A percentile compares a stretch with the other conserved stretches of the same genome.
phyloP scores from a whole-genome alignment of 805 yeast species.

The Teunomyces atbi region DNA sequence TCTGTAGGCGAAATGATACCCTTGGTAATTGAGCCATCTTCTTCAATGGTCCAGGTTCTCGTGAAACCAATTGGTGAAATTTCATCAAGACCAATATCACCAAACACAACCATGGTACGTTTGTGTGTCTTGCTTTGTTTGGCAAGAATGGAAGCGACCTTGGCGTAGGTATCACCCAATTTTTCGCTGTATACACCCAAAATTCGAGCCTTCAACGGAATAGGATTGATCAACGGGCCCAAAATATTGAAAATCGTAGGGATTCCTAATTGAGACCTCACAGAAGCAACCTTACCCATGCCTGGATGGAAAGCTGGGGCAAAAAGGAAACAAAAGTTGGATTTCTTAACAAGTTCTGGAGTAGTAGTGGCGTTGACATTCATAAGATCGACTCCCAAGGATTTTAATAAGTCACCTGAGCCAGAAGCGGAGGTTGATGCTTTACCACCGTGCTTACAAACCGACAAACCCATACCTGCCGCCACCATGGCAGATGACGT shows the following conservation, averaged over 20 bases:
- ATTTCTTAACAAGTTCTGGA: slow-evolving; percentile 51
- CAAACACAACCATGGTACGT: slow-evolving; percentile 87
- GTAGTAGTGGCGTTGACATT: slow-evolving; percentile 64
- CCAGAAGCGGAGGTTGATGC: slow-evolving; percentile 94
- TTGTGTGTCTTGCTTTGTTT: slow-evolving; percentile 41
- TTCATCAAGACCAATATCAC: slow-evolving; percentile 89
- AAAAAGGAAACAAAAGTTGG: slow-evolving; percentile 66
- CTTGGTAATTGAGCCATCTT: slow-evolving; percentile 40
- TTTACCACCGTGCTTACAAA: slow-evolving; percentile 97
- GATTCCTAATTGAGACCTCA: slow-evolving; percentile 77
- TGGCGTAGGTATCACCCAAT: slow-evolving; percentile 81
- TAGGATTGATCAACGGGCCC: slow-evolving; percentile 94
- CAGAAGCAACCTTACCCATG: slow-evolving; percentile 75
- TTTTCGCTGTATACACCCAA: slow-evolving; percentile 84
- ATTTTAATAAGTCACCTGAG: slow-evolving; percentile 81
- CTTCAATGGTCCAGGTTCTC: slow-evolving; percentile 69
- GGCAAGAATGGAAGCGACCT: slow-evolving; percentile 69
- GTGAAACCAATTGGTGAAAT: slow-evolving; percentile 87
- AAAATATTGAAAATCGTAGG: slow-evolving; percentile 93
- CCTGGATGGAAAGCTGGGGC: slow-evolving; percentile 96
- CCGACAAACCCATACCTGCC: slow-evolving; percentile 78
- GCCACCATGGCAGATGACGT: slow-evolving; percentile 94
- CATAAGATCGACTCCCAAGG: slow-evolving; percentile 79
- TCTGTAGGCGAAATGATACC: slow-evolving; percentile 64
- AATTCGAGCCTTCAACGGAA: slow-evolving; percentile 73